Conservation (phyloP, 495 filamentous ascomycete species). For the Chaetomium tenue region DNA sequence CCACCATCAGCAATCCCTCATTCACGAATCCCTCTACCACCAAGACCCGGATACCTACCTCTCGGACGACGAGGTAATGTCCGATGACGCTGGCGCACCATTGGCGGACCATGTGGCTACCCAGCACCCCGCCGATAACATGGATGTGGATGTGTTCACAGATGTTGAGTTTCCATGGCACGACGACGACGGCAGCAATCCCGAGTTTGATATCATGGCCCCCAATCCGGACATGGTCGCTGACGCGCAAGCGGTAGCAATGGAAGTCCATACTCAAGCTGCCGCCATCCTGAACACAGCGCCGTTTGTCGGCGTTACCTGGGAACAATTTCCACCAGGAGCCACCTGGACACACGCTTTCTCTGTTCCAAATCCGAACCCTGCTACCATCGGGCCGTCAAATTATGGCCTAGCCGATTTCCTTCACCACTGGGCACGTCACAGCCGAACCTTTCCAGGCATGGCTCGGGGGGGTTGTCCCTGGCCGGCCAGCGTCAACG, state of each 20-base stretch:
- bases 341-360: slow-evolving; percentile 18
- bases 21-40: slow-evolving; percentile 15
- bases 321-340: not conserved
- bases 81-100: slow-evolving; percentile 7
- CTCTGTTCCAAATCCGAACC: slow-evolving; percentile 26
- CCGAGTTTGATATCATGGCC: not conserved
- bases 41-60: slow-evolving; percentile 20
- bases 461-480: slow-evolving; percentile 23
- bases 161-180: slow-evolving; percentile 4
- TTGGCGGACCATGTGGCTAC: slow-evolving; percentile 9
- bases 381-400: slow-evolving; percentile 28
- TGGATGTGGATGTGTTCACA: slow-evolving; percentile 23
- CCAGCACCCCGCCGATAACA: slow-evolving; percentile 26
- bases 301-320: not conserved
- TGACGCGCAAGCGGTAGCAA: not conserved
- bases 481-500: slow-evolving; percentile 29
- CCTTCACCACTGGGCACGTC: slow-evolving; percentile 36
- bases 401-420: slow-evolving; percentile 36
- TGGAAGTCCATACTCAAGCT: not conserved
- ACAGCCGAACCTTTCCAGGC: slow-evolving; percentile 19
- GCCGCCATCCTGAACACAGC: not conserved
- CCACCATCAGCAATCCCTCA: slow-evolving; percentile 12
- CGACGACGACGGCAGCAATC: not conserved
- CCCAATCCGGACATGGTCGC: not conserved
- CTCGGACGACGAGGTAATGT: slow-evolving; percentile 25